Evolutionary conservation across 495 filamentous ascomycete species (phyloP).

Genomic region (Xylaria longipes): DNA sequence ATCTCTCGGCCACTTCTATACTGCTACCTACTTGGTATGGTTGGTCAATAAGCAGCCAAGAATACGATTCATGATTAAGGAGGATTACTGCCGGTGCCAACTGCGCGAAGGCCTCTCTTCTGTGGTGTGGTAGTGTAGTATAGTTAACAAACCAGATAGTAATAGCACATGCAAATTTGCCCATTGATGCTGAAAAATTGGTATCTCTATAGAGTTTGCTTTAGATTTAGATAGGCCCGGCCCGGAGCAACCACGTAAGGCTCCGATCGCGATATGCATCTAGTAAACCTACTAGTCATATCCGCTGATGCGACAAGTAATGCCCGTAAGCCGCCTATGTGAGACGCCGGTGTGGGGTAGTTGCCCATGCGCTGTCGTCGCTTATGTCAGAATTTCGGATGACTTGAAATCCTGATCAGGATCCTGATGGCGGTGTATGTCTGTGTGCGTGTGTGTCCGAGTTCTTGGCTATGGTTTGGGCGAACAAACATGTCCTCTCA

Average conservation of each 20-base stretch:
- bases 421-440: constrained; percentile 7
- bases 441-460: not conserved
- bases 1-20: not conserved
- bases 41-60: not conserved
- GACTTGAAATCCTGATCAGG: constrained; percentile 2
- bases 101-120: not conserved
- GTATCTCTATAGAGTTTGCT: not conserved
- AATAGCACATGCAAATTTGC: not conserved
- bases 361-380: not conserved
- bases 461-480: not conserved
- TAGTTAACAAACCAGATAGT: not conserved
- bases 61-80: not conserved
- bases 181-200: not conserved
- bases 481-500: not conserved
- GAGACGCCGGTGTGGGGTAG: not conserved
- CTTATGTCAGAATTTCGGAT: not conserved
- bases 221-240: not conserved
- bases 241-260: constrained; percentile 1
- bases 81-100: not conserved
- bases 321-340: constrained; percentile 7
- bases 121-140: not conserved
- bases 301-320: constrained; percentile 3
- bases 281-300: not conserved
- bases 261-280: not conserved
- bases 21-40: not conserved